phyloP scores from a whole-genome alignment of 371 early-diverging fungal species.

The Circinella umbellata region DNA sequence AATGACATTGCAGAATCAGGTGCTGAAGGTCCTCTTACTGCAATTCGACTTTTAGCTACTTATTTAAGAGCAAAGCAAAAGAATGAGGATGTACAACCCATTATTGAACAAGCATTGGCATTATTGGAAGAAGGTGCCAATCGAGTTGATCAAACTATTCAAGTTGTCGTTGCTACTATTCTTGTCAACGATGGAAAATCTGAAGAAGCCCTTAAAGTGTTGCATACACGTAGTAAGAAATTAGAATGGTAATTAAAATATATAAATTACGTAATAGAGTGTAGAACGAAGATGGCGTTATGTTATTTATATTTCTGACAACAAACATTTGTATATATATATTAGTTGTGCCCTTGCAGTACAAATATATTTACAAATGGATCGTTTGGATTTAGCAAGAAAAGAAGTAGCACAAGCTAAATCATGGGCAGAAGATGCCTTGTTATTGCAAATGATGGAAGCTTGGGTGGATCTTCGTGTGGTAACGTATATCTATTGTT shows the following conservation, averaged over 20 bases:
- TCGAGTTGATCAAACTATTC: constrained; percentile 48
- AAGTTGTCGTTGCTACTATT: constrained; percentile 49
- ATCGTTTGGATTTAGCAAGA: constrained; percentile 88
- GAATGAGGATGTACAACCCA: constrained; percentile 13
- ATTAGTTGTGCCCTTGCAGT: constrained; percentile 76
- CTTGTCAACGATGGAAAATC: constrained; percentile 48
- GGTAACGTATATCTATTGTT: constrained; percentile 35
- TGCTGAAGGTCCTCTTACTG: constrained; percentile 47
- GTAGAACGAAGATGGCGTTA: background rate
- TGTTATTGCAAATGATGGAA: constrained; percentile 91
- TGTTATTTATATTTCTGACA: no score
- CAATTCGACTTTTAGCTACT: constrained; percentile 60
- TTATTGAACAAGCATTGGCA: constrained; percentile 41
- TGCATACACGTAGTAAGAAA: constrained; percentile 74
- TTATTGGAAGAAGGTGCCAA: constrained; percentile 54
- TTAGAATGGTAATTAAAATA: constrained; percentile 77
- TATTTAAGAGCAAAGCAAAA: constrained; percentile 52
- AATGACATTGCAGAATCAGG: constrained; percentile 51
- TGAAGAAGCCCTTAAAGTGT: constrained; percentile 63
- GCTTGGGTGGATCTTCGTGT: constrained; percentile 84
- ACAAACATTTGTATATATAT: background rate
- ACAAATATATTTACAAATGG: constrained; percentile 79
- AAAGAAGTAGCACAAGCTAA: constrained; percentile 76
- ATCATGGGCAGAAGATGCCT: constrained; percentile 90
- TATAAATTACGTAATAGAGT: background rate